Conservation (phyloP, 1,139 yeast genomes). For the Kazachstania sp. region DNA sequence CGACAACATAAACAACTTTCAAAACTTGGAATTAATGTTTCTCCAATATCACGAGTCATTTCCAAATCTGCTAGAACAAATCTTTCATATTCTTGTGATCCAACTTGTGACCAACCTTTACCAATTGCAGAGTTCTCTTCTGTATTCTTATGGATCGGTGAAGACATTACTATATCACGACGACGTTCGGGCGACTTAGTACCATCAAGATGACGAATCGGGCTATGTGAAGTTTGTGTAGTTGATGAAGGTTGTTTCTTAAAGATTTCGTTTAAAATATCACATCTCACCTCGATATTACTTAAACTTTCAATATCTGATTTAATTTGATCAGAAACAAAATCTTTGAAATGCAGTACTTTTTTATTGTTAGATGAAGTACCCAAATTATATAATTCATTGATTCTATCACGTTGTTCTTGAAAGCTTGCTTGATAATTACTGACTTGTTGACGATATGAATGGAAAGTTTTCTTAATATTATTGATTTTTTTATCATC, state of each 20-base stretch:
- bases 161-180: not conserved
- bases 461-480: slow-evolving; percentile 10
- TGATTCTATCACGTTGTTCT: slow-evolving; percentile 12
- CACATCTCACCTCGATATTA: slow-evolving; percentile 15
- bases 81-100: slow-evolving; percentile 18
- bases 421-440: slow-evolving; percentile 13
- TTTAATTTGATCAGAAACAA: slow-evolving; percentile 17
- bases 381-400: slow-evolving; percentile 15
- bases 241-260: slow-evolving; percentile 20
- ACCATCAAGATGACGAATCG: not conserved
- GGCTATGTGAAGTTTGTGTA: not conserved
- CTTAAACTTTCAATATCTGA: slow-evolving; percentile 24
- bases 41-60: slow-evolving; percentile 25
- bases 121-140: not conserved
- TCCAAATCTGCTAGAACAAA: slow-evolving; percentile 25
- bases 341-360: slow-evolving; percentile 20
- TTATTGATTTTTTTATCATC: slow-evolving; percentile 13
- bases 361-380: slow-evolving; percentile 9
- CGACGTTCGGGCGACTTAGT: not conserved
- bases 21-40: slow-evolving; percentile 48
- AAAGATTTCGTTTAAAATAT: slow-evolving; percentile 17
- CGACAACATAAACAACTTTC: slow-evolving; percentile 50
- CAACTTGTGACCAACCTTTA: slow-evolving; percentile 15
- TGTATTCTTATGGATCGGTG: not conserved
- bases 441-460: slow-evolving; percentile 9